Conservation (phyloP, 345 rosid species). For the Gossypium herbaceum region DNA sequence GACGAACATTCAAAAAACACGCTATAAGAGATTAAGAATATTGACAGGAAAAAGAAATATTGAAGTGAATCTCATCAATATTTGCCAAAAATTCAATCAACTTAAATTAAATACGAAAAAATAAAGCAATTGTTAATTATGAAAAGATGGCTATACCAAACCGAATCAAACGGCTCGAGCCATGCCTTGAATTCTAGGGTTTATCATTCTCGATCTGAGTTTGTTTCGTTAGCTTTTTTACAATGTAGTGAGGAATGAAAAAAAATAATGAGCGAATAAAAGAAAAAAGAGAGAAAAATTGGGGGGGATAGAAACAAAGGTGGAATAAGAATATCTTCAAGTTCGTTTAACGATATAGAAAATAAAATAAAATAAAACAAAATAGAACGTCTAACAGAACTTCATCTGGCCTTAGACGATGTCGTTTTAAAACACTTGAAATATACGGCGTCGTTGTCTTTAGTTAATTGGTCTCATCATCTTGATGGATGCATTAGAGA, state of each 20-base stretch:
- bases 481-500: too few relatives aligned
- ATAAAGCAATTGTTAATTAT: background rate
- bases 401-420: background rate
- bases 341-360: background rate
- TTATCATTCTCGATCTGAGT: conserved; percentile 26
- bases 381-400: background rate
- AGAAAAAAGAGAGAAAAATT: background rate
- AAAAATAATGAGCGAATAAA: background rate
- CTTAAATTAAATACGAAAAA: background rate
- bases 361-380: background rate
- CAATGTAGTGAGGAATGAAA: conserved; percentile 16
- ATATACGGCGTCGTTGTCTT: too few relatives aligned
- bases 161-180: conserved; percentile 17
- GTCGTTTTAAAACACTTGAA: background rate
- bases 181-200: conserved; percentile 11
- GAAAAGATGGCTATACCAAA: conserved; percentile 7
- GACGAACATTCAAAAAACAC: background rate
- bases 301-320: background rate
- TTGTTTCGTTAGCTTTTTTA: background rate
- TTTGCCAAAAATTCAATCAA: background rate
- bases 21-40: background rate
- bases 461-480: too few relatives aligned
- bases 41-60: background rate
- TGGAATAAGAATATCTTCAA: background rate
- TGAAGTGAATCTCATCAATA: background rate